Conservation (phyloP, 371 early-diverging fungal species). For the Mucor irregularis region DNA sequence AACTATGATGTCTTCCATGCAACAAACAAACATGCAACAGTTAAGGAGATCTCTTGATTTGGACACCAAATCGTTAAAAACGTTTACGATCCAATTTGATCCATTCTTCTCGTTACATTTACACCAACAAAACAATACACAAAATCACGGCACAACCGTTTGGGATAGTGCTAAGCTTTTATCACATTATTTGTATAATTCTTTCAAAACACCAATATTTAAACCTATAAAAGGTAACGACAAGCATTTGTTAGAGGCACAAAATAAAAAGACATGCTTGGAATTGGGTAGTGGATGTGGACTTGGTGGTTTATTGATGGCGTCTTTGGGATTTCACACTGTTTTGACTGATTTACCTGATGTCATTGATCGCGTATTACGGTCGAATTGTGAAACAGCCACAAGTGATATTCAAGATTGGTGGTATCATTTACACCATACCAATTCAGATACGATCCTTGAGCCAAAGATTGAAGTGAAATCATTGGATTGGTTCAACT, state of each 20-base stretch:
- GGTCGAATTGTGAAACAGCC: conserved; percentile 18
- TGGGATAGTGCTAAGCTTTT: conserved; percentile 41
- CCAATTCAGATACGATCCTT: not conserved
- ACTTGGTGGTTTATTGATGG: conserved; percentile 34
- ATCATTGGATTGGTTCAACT: conserved; percentile 33
- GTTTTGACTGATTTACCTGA: conserved; percentile 34
- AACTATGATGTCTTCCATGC: no score
- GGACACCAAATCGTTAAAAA: conserved; percentile 33
- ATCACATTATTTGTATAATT: conserved; percentile 33
- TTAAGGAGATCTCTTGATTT: not conserved
- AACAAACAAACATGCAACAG: not conserved
- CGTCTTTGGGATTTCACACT: conserved; percentile 36
- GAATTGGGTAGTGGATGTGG: conserved; percentile 48
- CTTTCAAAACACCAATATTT: conserved; percentile 23
- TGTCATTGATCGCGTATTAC: conserved; percentile 28
- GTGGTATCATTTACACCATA: conserved; percentile 30
- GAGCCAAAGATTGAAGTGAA: conserved; percentile 24
- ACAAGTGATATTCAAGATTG: conserved; percentile 26
- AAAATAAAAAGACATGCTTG: conserved; percentile 30
- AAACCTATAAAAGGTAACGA: not conserved
- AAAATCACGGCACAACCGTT: conserved; percentile 44
- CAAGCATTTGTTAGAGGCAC: not conserved
- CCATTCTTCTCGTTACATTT: conserved; percentile 23
- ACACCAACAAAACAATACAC: conserved; percentile 34
- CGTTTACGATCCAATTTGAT: conserved; percentile 23